Evolutionary conservation across 768 basidiomycete species (phyloP).

Genomic region (Agaricus blazei): DNA sequence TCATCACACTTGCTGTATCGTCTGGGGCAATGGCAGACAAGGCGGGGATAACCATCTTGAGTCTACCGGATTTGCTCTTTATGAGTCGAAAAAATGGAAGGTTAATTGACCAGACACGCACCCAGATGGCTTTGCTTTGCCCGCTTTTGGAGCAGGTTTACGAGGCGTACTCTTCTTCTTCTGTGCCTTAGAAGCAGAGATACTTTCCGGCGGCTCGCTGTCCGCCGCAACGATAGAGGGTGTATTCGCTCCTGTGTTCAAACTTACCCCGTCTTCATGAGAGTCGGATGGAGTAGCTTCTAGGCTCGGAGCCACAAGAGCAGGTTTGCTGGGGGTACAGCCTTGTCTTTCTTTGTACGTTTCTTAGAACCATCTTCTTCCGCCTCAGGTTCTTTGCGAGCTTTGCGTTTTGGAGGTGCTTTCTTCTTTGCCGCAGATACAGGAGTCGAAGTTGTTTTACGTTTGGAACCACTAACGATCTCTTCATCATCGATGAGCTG

Average conservation of each 20-base stretch:
- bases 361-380: constrained; percentile 34
- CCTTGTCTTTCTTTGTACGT: constrained; percentile 39
- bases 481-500: constrained; percentile 65
- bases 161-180: constrained; percentile 38
- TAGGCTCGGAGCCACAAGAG: constrained; percentile 35
- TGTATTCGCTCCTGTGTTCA: constrained; percentile 17
- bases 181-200: constrained; percentile 19
- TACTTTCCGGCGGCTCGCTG: constrained; percentile 12
- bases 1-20: constrained; percentile 36
- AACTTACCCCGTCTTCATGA: constrained; percentile 28
- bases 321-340: constrained; percentile 27
- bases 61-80: constrained; percentile 19
- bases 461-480: constrained; percentile 26
- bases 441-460: constrained; percentile 21
- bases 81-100: constrained; percentile 6
- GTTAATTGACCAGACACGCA: constrained; percentile 13
- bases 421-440: constrained; percentile 46
- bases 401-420: constrained; percentile 42
- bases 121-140: constrained; percentile 33
- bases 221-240: constrained; percentile 17
- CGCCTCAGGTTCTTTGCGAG: constrained; percentile 49
- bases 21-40: constrained; percentile 41
- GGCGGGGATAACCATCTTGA: constrained; percentile 25
- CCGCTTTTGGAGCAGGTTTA: constrained; percentile 29
- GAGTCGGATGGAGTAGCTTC: constrained; percentile 34